Conservation (phyloP, 2,329 filamentous ascomycete species). For the Scortechinia acanthostroma region DNA sequence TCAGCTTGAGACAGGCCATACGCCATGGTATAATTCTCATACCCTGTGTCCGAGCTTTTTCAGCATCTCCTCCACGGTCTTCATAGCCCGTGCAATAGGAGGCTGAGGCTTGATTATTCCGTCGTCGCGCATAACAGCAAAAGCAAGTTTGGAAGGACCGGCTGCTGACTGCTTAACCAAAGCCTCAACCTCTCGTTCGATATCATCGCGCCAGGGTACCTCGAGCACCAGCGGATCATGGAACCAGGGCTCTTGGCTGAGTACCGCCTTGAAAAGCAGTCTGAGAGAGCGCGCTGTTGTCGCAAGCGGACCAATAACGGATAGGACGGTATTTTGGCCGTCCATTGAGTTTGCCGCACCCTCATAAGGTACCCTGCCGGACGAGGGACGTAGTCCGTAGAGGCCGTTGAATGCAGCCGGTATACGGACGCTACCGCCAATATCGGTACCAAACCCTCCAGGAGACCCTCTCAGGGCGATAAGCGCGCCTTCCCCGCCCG, state of each 20-base stretch:
- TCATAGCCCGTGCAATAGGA: neutral
- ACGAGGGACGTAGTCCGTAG: conserved; percentile 7
- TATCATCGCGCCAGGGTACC: neutral
- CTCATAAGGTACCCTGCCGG: conserved; percentile 3
- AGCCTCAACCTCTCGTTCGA: neutral
- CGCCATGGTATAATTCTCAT: too few relatives aligned
- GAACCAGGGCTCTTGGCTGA: conserved; percentile 5
- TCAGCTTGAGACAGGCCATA: too few relatives aligned
- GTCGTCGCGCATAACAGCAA: neutral
- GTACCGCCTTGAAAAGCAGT: conserved; percentile 6
- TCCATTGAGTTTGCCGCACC: neutral
- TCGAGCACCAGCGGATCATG: neutral
- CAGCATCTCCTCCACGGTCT: neutral
- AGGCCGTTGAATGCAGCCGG: conserved; percentile 7
- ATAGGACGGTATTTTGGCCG: conserved; percentile 5
- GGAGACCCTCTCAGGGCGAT: conserved; percentile 5
- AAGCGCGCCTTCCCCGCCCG: conserved; percentile 9
- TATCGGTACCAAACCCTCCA: conserved; percentile 7
- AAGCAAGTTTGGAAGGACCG: neutral
- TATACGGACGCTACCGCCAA: conserved; percentile 6
- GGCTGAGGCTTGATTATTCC: neutral
- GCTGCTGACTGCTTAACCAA: neutral
- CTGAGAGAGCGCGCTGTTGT: conserved; percentile 5
- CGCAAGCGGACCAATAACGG: conserved; percentile 6
- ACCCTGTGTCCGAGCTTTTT: neutral